Base-by-base conservation (phyloP, 73 alveolate species). In the Uronychia setigera region DNA sequence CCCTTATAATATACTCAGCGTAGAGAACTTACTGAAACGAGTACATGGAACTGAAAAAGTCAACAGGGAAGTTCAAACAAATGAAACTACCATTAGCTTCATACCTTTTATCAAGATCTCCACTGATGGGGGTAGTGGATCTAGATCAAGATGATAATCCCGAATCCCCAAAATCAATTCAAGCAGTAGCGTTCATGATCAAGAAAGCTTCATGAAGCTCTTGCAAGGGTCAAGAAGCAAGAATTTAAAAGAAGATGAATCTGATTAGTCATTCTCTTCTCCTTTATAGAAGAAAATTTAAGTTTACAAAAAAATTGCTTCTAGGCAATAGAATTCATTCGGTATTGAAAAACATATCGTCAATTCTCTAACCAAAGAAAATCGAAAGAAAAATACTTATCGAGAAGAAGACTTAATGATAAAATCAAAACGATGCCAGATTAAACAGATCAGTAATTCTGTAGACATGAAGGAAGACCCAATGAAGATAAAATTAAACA, bases 1-100 rank as follows among this genome's bases (percentile, higher is more conserved):
- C 30, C 87, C 87, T 1, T 80, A 80, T 57, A 80, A 80, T 29
- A 80, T 80, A 29, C 75, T 32, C 13, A 80, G 79, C 59, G 57
- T 80, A 1, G 87, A 80, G 79, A 80, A 80, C 29, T 26, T 80
- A 0, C 79, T 80, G 1, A 80, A 80, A 19, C 5, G 19, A 19
- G 67, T 46, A 19, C 67, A 46, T 46, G 67, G 67, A 5, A 46
- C 67, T 19, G 5, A 19, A 46, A 46, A 46, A 46, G 67, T 46
- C n/a, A 46, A 19, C 67, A 46, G 19, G 67, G 67, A 46, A 19
- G 67, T 46, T 5, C 19, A 46, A 19, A 46, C 67, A 46, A 19
- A 11, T 5, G 67, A 46, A 46, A 46, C 67, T 19, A 46, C 67
- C 67, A 46, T 46, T 46, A 19, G 67, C 5, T 46, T 46, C 67